These are phyloP conservation scores for Wickerhamiella vanderwaltii DNA, from an alignment of 805 yeast species.

Conservation along the genomic window DNA sequence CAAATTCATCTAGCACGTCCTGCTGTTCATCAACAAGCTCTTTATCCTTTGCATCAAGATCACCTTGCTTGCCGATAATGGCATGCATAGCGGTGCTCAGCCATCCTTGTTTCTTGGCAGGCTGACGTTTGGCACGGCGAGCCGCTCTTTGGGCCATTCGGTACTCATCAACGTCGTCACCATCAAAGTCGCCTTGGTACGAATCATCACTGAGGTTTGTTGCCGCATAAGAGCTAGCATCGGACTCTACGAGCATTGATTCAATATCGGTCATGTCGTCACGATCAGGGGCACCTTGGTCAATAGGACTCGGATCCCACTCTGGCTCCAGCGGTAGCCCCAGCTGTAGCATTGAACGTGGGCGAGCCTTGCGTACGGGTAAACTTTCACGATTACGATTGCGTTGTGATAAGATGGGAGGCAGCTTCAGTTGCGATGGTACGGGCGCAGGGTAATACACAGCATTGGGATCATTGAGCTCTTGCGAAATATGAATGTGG, in stretches of 20 bases:
- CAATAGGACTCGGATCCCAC: constrained; percentile 21
- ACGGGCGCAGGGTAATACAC: constrained; percentile 28
- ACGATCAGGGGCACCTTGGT: constrained; percentile 10
- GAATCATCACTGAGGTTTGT: constrained; percentile 25
- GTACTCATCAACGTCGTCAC: background rate
- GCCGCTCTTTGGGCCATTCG: background rate
- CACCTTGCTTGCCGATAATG: constrained; percentile 15
- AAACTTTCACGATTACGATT: constrained; percentile 7
- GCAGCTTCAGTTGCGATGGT: constrained; percentile 26
- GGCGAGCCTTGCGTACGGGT: constrained; percentile 9
- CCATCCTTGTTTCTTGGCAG: constrained; percentile 6
- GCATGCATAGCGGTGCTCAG: constrained; percentile 6
- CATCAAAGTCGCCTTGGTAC: constrained; percentile 14
- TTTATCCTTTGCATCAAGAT: constrained; percentile 15
- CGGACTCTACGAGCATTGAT: constrained; percentile 10
- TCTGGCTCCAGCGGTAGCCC: constrained; percentile 16
- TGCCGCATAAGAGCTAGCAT: constrained; percentile 22
- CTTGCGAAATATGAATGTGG: background rate
- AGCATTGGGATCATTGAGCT: constrained; percentile 1
- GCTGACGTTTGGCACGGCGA: constrained; percentile 1
- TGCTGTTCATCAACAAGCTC: constrained; percentile 12
- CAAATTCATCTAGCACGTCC: constrained; percentile 8
- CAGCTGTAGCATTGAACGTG: constrained; percentile 7
- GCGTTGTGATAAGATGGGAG: constrained; percentile 25
- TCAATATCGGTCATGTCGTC: constrained; percentile 8